Percentiles rank a stretch among this genome's conserved stretches.
phyloP scores from a whole-genome alignment of 2,329 filamentous ascomycete genomes.

The Hypocrella siamensis region DNA sequence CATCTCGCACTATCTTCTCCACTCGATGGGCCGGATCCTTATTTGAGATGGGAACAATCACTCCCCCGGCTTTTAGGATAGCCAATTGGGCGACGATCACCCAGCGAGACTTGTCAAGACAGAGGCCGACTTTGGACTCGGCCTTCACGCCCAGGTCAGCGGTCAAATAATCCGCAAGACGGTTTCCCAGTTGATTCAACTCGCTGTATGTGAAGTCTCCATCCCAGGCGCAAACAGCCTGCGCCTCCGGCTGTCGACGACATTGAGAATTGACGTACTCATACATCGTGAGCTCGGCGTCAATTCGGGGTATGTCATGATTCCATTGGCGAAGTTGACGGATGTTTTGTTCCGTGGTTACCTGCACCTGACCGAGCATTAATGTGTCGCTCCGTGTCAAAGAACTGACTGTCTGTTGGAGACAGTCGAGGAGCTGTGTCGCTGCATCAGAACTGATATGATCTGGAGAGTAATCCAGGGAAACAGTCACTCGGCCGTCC shows the following conservation, averaged over 20 bases:
- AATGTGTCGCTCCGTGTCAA: too few species aligned
- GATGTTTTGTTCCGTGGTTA: too few species aligned
- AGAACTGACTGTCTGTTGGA: too few species aligned
- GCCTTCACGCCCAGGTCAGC: neutral
- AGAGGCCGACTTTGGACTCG: neutral
- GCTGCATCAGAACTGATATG: neutral
- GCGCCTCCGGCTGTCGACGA: neutral
- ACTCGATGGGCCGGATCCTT: neutral
- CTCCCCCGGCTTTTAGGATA: neutral
- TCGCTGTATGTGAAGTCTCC: neutral
- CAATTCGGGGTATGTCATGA: neutral
- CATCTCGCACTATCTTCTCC: neutral
- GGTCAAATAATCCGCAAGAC: neutral
- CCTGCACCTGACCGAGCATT: too few species aligned
- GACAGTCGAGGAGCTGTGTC: neutral
- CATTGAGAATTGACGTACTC: constrained; percentile 13
- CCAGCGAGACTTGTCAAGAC: neutral
- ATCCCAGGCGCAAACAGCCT: neutral
- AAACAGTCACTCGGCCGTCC: neutral
- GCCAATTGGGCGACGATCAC: neutral
- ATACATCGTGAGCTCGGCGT: too few species aligned
- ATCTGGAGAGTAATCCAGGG: neutral
- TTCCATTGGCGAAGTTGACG: neutral
- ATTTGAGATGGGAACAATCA: neutral
- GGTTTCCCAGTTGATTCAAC: neutral